phyloP scores from a whole-genome alignment of 495 filamentous ascomycete species.

The Lophiotrema nucula region DNA sequence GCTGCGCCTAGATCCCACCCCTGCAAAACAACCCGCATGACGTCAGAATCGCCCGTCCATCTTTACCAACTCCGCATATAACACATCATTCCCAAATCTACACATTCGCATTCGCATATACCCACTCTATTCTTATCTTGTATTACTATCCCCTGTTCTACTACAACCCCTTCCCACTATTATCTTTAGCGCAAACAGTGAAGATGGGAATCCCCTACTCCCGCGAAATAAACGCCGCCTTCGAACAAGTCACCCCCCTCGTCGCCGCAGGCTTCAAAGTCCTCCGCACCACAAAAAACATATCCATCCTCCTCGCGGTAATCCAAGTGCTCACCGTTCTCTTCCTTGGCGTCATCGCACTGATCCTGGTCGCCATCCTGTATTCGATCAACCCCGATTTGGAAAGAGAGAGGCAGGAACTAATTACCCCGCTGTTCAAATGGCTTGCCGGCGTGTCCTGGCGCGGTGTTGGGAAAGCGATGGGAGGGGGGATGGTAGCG shows the following conservation, averaged over 20 bases:
- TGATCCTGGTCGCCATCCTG: slow-evolving; percentile 30
- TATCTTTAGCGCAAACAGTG: too few relatives aligned
- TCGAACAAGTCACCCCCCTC: slow-evolving; percentile 41
- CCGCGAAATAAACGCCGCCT: slow-evolving; percentile 40
- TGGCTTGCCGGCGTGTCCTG: slow-evolving; percentile 8
- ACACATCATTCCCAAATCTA: too few relatives aligned
- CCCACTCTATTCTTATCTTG: too few relatives aligned
- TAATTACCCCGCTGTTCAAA: slow-evolving; percentile 36
- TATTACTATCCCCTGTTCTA: too few relatives aligned
- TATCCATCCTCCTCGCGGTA: slow-evolving; percentile 30
- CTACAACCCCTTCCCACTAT: too few relatives aligned
- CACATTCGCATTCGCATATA: too few relatives aligned
- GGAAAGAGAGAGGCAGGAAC: slow-evolving; percentile 21
- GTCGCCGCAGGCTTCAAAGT: slow-evolving; percentile 39
- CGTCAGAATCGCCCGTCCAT: too few relatives aligned
- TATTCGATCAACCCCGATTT: slow-evolving; percentile 38
- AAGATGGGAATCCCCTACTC: slow-evolving; percentile 42
- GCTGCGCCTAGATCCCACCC: too few relatives aligned
- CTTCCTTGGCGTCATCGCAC: slow-evolving; percentile 25
- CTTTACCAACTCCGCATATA: too few relatives aligned
- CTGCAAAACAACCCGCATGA: too few relatives aligned
- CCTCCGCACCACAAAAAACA: slow-evolving; percentile 39
- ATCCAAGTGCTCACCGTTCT: slow-evolving; percentile 37
- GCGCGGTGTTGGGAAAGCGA: neutral
- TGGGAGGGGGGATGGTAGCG: neutral